Percentiles rank a stretch among this genome's conserved stretches.
phyloP scores from a whole-genome alignment of 805 yeast species.

The Schwanniomyces sp. region DNA sequence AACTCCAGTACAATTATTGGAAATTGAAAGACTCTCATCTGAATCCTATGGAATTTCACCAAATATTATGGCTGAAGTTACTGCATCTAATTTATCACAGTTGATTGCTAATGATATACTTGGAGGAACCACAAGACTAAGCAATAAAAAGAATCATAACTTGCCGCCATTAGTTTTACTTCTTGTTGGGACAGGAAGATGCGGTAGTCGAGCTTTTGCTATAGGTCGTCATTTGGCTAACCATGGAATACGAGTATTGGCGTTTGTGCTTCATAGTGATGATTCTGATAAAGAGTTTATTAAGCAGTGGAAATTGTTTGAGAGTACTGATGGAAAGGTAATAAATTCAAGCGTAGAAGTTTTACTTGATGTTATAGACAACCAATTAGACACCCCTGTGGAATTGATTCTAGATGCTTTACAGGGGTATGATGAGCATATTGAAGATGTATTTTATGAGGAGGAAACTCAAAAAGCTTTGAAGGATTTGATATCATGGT shows the following conservation, averaged over 20 bases:
- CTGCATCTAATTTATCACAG: constrained; percentile 64
- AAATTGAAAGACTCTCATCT: constrained; percentile 61
- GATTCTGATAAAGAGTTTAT: constrained; percentile 44
- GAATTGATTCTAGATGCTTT: constrained; percentile 81
- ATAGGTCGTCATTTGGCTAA: constrained; percentile 78
- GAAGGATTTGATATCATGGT: constrained; percentile 61
- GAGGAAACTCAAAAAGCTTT: constrained; percentile 39
- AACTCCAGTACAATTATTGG: constrained; percentile 76
- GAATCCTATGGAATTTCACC: constrained; percentile 52
- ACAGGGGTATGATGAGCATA: constrained; percentile 76
- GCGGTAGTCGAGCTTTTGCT: constrained; percentile 75
- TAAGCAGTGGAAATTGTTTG: constrained; percentile 55
- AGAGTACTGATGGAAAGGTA: constrained; percentile 67
- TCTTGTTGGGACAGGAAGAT: constrained; percentile 69
- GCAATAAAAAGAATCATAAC: constrained; percentile 63
- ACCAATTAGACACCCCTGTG: constrained; percentile 66
- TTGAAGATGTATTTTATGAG: constrained; percentile 53
- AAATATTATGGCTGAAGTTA: constrained; percentile 56
- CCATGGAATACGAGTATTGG: constrained; percentile 69
- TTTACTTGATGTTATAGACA: constrained; percentile 34
- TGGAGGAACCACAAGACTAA: constrained; percentile 68
- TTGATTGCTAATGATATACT: constrained; percentile 55
- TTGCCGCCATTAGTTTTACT: constrained; percentile 75
- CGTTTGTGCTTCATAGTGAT: constrained; percentile 39
- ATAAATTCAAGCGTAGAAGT: constrained; percentile 31